Base-by-base conservation (phyloP, 2,329 filamentous ascomycete species). In the Emydomyces testavorans region DNA sequence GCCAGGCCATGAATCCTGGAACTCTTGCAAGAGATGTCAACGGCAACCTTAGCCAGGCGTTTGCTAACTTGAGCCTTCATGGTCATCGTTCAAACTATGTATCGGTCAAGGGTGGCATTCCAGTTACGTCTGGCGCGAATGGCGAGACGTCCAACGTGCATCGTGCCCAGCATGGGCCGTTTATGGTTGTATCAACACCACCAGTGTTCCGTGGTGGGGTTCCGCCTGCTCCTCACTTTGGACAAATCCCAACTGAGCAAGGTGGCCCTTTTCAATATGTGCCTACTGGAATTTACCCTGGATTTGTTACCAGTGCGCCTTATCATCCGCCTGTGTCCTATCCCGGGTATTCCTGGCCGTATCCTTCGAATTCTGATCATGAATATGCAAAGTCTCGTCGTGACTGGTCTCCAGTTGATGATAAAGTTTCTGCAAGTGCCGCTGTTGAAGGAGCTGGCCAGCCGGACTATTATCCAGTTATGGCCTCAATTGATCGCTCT, bases 401-500 rank as follows among this genome's bases (percentile, higher is more conserved):
- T 52, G 52, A 52, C 29, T 71, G 68, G 68, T 62, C 60, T 21
- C 60, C 65, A 10, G 59, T 62, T 37, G 70, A 71, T 48, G 66
- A 68, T 8, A 62, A 65, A 43, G 63, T 62, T 49, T 76, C 79
- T 2, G 75, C 79, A 3, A 84, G 78, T 24, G 80, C 82, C 0
- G 79, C 78, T 57, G 82, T 81, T 54, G 76, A 74, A 48, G 71
- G 72, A 43, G 65, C 74, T 54, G 71, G 73, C 29, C 76, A 78
- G 48, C 74, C 77, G 31, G 78, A 83, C 50, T 74, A 74, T 57
- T 77, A 74, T 35, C 71, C 77, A 46, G 73, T 77, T 21, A 73
- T 82, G 53, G 74, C 76, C 35, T 72, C 69, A 32, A 63, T 78
- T 57, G 79, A 83, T 57, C 74, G 78, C 16, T 81, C 80, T 51